phyloP scores from a whole-genome alignment of 352 stramenopile species.

The Pythium oligandrum region DNA sequence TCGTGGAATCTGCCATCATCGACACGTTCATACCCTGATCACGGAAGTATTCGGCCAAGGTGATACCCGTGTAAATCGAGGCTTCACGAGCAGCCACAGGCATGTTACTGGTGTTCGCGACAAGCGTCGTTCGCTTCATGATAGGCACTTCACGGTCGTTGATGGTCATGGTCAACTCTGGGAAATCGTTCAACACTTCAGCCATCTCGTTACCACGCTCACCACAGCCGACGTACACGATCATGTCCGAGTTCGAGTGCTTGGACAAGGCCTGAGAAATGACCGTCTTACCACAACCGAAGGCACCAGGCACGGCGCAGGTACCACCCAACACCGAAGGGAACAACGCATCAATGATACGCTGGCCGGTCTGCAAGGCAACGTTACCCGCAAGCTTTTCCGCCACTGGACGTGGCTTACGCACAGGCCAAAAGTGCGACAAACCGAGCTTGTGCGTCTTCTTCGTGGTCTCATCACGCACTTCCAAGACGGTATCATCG shows the following conservation, averaged over 20 bases:
- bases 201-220: constrained; percentile 99
- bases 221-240: constrained; percentile 99
- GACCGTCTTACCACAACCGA: constrained; percentile 99
- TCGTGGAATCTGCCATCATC: constrained; percentile 99
- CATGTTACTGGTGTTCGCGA: constrained; percentile 99
- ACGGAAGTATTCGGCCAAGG: constrained; percentile 98
- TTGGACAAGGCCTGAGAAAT: constrained; percentile 99
- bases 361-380: constrained; percentile 97
- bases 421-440: constrained; percentile 98
- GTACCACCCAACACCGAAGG: constrained; percentile 98
- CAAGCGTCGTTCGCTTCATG: constrained; percentile 99
- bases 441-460: constrained; percentile 95
- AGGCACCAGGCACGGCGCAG: constrained; percentile 98
- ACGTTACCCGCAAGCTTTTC: constrained; percentile 98
- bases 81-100: constrained; percentile 99
- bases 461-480: constrained; percentile 95
- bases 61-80: constrained; percentile 99
- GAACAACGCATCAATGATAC: constrained; percentile 99
- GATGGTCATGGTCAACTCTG: constrained; percentile 98
- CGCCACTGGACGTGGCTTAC: constrained; percentile 95
- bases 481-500: constrained; percentile 97
- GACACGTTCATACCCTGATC: constrained; percentile 99
- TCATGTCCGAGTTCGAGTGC: constrained; percentile 98
- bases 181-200: constrained; percentile 99
- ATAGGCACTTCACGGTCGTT: constrained; percentile 97